Conservation (phyloP, 2,329 filamentous ascomycete genomes). For the Claviceps monticola region DNA sequence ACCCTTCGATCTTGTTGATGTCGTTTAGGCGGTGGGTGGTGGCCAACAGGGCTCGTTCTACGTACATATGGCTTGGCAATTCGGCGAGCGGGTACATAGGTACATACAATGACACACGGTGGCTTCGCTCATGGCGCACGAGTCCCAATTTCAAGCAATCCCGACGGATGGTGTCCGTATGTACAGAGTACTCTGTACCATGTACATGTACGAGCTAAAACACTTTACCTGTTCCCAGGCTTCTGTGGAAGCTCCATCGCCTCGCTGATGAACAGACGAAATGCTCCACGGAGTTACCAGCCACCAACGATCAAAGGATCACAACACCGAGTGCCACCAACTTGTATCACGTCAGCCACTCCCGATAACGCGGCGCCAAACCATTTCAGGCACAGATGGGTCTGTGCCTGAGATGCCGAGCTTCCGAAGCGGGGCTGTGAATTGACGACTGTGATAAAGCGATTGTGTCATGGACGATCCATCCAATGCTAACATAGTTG, state of each 20-base stretch:
- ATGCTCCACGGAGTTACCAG: too few species aligned
- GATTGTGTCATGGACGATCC: background rate
- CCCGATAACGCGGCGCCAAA: background rate
- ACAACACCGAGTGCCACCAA: background rate
- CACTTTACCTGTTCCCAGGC: too few species aligned
- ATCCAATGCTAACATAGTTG: background rate
- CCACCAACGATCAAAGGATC: too few species aligned
- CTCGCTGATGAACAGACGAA: too few species aligned
- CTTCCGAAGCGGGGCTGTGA: conserved; percentile 4
- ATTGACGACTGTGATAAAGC: background rate
- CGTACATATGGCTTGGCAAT: too few species aligned
- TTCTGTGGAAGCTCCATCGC: too few species aligned
- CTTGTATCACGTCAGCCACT: background rate
- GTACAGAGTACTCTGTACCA: too few species aligned
- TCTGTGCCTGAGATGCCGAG: conserved; percentile 7
- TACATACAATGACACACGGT: background rate
- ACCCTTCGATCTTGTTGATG: background rate
- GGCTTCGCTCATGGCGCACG: background rate
- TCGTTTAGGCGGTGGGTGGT: too few species aligned
- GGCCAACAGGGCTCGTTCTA: too few species aligned
- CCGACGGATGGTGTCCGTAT: background rate
- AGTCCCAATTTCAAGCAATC: background rate
- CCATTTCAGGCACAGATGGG: background rate
- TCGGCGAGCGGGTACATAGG: too few species aligned
- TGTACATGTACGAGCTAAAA: background rate